Base-by-base conservation (phyloP, 2,329 filamentous ascomycete species). In the Colletotrichum zoysiae region DNA sequence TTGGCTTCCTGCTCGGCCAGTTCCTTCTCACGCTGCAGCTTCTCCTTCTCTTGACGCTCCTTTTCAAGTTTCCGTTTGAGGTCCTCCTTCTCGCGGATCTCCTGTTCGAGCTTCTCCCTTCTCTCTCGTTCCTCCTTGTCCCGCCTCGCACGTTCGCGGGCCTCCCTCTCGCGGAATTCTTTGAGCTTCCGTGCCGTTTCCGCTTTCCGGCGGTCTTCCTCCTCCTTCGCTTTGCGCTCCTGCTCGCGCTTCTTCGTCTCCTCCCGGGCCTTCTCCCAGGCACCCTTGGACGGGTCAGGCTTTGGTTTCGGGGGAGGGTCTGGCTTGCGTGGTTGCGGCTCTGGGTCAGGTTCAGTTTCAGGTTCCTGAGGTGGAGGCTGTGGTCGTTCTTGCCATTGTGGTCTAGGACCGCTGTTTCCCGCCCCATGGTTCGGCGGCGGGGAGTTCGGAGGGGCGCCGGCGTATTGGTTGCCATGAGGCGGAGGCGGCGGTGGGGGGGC, bases 221-320 rank as follows among this genome's bases (percentile, higher is more conserved):
- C 89, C 74, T 90, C 89, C 73, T 85, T 87, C 2, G 83, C 83
- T 76, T 86, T 91, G 14, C 89, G 89, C 74, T 92, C 89, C 74
- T 91, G 90, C 75, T 92, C 90, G 67, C 87, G 86, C 70, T 84
- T 87, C 55, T 88, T 84, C 26, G 88, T 91, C 75, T 93, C 91
- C 77, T 93, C 91, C 65, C 91, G 85, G 16, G 78, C 65, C 61
- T 75, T 77, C 61, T 77, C 76, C 72, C 76, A 75, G 30, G 76
- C 71, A 18, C 68, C 71, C 60, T 76, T 76, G n/a, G 73, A 1
- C 73, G 74, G 48, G 73, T 75, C 65, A 74, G 70, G 60, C 59
- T 70, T 73, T n/a, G 70, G 55, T 67, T 77, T 76, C 40, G 78
- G 76, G 33, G 74, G 73, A 4, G 75, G 74, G 65, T 74, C 77